Base-by-base conservation (phyloP, 495 filamentous ascomycete genomes). In the Aspergillus leporis region DNA sequence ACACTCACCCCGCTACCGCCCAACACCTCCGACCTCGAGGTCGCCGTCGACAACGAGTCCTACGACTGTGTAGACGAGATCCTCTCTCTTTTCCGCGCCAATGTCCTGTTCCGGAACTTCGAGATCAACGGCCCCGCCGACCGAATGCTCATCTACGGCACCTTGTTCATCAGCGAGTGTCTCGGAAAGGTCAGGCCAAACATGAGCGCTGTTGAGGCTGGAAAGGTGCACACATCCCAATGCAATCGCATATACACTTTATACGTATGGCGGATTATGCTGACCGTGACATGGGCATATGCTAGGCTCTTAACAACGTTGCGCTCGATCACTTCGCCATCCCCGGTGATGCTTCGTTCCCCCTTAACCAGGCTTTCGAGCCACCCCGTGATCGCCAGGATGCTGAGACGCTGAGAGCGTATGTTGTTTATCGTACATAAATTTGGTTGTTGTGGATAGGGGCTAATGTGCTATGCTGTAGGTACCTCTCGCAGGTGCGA, bases 101-200 rank as follows among this genome's bases (percentile, higher is more conserved):
- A 98, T 79, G 97, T 94, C 41, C 87, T 98, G 70, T 98, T 98
- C 81, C 89, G 95, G 64, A 98, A 98, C 81, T 98, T 98, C 70
- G 95, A 97, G 81, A 96, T 98, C 84, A 92, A 96, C 70, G 94
- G 94, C 18, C 90, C 92, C 31, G 94, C 94, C 55, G 94, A 98
- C 76, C 84, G 95, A 47, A 85, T 96, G 71, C 79, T 98, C 58
- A 94, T 98, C 65, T 98, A 98, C 77, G 93, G 93, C 53, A 98
- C 96, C 67, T 81, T 97, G 61, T 97, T 93, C 76, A 80, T 98
- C 64, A 90, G 85, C 68, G 93, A 97, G 68, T 92, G 90, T 61
- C 79, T 98, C 70, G 75, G 80, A 57, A 93, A 93, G 83, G 87
- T 98, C 64, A 88, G 87, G 77, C 86, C 91, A 41, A 74, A 66